Conservation (phyloP, 805 yeast genomes). For the Priceomyces melissophilus region DNA sequence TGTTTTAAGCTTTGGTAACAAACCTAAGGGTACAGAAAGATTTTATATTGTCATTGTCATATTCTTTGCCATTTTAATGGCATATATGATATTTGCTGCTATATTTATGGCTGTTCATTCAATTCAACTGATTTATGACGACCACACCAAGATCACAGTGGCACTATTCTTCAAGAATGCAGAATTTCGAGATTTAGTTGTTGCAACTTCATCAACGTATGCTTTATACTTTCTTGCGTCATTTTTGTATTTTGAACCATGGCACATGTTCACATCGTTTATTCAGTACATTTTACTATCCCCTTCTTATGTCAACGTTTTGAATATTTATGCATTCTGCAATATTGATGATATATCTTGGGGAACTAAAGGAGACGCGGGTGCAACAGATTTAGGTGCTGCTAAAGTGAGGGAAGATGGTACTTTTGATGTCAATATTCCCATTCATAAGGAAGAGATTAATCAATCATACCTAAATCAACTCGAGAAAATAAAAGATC, state of each 20-base stretch:
- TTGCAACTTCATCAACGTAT: constrained; percentile 58
- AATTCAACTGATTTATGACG: constrained; percentile 30
- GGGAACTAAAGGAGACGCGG: constrained; percentile 72
- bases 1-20: constrained; percentile 60
- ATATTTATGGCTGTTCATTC: constrained; percentile 56
- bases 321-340: constrained; percentile 67
- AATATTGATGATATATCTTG: constrained; percentile 70
- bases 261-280: constrained; percentile 62
- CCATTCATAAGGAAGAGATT: constrained; percentile 47
- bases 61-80: constrained; percentile 59
- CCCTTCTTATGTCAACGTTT: constrained; percentile 52
- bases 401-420: constrained; percentile 54
- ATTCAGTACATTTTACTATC: constrained; percentile 48
- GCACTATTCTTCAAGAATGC: constrained; percentile 44
- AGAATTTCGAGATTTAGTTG: constrained; percentile 47
- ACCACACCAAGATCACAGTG: constrained; percentile 41
- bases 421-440: constrained; percentile 52
- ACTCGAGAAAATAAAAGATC: constrained; percentile 49
- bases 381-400: constrained; percentile 54
- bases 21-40: constrained; percentile 58
- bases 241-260: constrained; percentile 58
- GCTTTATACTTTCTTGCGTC: constrained; percentile 60
- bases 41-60: constrained; percentile 51
- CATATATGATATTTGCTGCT: constrained; percentile 56
- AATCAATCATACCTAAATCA: constrained; percentile 52